Conservation (phyloP, 768 basidiomycete genomes). For the Coprinopsis strossmayeri region DNA sequence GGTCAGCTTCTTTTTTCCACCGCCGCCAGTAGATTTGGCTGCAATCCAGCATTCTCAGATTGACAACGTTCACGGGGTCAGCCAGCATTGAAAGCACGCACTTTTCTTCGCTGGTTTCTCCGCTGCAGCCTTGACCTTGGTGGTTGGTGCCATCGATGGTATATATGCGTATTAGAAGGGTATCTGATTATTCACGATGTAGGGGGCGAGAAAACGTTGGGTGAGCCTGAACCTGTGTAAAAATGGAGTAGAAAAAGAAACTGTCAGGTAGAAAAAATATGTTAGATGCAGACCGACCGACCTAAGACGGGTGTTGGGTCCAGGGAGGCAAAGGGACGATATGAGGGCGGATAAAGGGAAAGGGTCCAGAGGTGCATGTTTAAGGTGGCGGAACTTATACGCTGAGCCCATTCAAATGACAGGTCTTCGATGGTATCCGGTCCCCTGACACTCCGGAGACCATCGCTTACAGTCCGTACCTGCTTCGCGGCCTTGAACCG, state of each 20-base stretch:
- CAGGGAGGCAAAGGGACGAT: slow-evolving; percentile 13
- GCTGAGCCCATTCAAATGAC: slow-evolving; percentile 36
- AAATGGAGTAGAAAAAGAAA: slow-evolving; percentile 10
- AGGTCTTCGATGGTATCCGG: slow-evolving; percentile 39
- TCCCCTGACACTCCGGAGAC: slow-evolving; percentile 31
- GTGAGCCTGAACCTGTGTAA: slow-evolving; percentile 10
- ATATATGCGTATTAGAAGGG: slow-evolving; percentile 4
- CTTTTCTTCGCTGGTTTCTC: slow-evolving; percentile 53
- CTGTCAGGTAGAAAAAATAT: slow-evolving; percentile 7
- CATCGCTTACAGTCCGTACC: slow-evolving; percentile 7
- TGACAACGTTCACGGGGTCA: slow-evolving; percentile 8
- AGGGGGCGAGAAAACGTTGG: slow-evolving; percentile 21
- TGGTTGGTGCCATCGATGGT: slow-evolving; percentile 36
- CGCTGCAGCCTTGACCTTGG: slow-evolving; percentile 31
- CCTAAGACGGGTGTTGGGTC: background rate
- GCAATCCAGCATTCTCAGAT: slow-evolving; percentile 17
- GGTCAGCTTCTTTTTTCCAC: slow-evolving; percentile 55
- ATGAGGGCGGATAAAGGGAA: slow-evolving; percentile 34
- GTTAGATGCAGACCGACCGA: slow-evolving; percentile 12
- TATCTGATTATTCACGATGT: slow-evolving; percentile 10
- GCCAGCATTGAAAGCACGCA: slow-evolving; percentile 23
- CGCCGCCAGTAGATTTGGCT: slow-evolving; percentile 50
- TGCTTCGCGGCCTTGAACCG: slow-evolving; percentile 11
- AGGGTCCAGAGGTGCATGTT: slow-evolving; percentile 38
- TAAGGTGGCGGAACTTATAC: slow-evolving; percentile 57